phyloP scores from a whole-genome alignment of 805 yeast genomes.

The Diddensiella caesifluorescens region DNA sequence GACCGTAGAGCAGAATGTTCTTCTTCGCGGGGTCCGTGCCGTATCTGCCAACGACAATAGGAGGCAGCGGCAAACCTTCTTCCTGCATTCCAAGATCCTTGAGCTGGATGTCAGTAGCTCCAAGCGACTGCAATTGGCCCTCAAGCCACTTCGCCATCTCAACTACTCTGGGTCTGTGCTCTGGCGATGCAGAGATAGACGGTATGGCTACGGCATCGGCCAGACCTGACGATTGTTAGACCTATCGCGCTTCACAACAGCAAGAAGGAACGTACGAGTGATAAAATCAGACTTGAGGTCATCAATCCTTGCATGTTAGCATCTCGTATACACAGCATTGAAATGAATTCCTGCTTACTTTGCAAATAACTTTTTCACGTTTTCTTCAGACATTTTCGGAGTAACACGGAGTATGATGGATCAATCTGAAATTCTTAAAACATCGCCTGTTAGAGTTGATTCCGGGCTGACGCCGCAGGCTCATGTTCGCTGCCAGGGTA shows the following conservation, averaged over 20 bases:
- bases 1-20: slow-evolving; percentile 90
- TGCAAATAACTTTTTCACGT: slow-evolving; percentile 13
- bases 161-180: slow-evolving; percentile 81
- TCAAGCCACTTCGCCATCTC: slow-evolving; percentile 82
- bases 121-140: slow-evolving; percentile 61
- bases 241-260: too few species aligned
- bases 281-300: slow-evolving; percentile 61
- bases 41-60: slow-evolving; percentile 84
- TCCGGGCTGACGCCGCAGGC: too few species aligned
- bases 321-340: slow-evolving; percentile 2
- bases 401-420: background rate
- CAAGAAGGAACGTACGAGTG: slow-evolving; percentile 15
- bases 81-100: slow-evolving; percentile 86
- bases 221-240: slow-evolving; percentile 41
- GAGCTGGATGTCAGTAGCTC: slow-evolving; percentile 76
- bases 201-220: slow-evolving; percentile 87
- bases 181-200: slow-evolving; percentile 88
- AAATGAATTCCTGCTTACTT: slow-evolving; percentile 12
- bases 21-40: slow-evolving; percentile 81
- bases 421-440: background rate
- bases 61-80: slow-evolving; percentile 72
- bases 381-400: slow-evolving; percentile 17
- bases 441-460: background rate
- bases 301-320: slow-evolving; percentile 16
- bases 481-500: too few species aligned